These are phyloP conservation scores for Thuidium tamariscinum DNA, from an alignment of 225 moss, liverwort and hornwort species.

Conservation along the genomic window DNA sequence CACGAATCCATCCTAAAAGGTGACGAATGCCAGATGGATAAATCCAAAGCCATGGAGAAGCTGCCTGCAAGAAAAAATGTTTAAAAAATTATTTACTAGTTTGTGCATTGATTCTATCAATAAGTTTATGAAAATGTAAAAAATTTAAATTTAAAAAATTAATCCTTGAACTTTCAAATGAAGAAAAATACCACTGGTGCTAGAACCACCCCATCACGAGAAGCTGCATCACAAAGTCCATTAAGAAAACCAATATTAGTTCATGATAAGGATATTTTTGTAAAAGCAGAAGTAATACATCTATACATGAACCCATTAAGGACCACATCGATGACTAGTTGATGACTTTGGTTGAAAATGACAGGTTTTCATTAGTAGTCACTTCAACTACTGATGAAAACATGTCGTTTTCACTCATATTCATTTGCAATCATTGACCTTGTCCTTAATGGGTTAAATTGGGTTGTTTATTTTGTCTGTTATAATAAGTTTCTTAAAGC, in stretches of 20 bases:
- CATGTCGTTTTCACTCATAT: too few relatives aligned
- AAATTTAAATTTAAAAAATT: rapidly evolving
- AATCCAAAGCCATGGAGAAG: constrained; percentile 42
- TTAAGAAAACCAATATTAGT: neutral
- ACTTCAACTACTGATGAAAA: too few relatives aligned
- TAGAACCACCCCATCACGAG: neutral
- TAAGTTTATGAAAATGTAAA: too few relatives aligned
- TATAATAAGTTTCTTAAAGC: too few relatives aligned
- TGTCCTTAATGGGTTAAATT: too few relatives aligned
- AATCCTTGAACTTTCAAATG: too few relatives aligned
- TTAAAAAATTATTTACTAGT: neutral
- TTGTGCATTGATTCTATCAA: neutral
- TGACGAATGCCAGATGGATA: constrained; percentile 31
- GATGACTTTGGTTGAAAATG: too few relatives aligned
- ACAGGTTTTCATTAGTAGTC: too few relatives aligned
- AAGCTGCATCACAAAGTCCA: neutral
- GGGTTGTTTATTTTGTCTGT: neutral
- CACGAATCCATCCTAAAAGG: constrained; percentile 22
- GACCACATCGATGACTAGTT: too few relatives aligned
- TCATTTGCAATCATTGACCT: too few relatives aligned
- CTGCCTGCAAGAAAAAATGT: neutral
- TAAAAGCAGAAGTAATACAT: neutral
- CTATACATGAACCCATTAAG: too few relatives aligned
- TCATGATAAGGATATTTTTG: neutral
- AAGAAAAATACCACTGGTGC: neutral